These are phyloP conservation scores for Blastobotrys mokoenaii DNA, from an alignment of 805 yeast genomes.

Conservation along the genomic window DNA sequence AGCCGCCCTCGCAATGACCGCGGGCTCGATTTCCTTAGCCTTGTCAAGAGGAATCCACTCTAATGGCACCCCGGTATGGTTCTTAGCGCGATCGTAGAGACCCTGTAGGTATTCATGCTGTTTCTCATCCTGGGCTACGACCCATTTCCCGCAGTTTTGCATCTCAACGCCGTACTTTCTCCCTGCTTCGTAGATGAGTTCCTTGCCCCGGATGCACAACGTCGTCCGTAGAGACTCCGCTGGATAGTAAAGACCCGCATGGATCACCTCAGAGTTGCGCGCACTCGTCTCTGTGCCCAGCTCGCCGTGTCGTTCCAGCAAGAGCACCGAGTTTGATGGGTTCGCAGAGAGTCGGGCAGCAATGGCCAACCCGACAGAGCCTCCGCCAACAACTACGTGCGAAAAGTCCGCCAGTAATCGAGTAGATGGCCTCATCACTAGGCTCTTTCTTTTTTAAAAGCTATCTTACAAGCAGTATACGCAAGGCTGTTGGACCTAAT, in stretches of 20 bases:
- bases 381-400: conserved; percentile 75
- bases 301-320: conserved; percentile 59
- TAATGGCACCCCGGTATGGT: conserved; percentile 47
- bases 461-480: background rate
- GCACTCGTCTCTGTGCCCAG: conserved; percentile 78
- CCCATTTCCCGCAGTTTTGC: conserved; percentile 64
- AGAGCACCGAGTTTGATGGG: conserved; percentile 43
- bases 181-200: conserved; percentile 47
- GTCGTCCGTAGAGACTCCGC: conserved; percentile 53
- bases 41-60: conserved; percentile 40
- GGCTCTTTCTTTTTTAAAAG: background rate
- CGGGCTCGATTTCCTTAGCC: conserved; percentile 52
- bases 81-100: conserved; percentile 41
- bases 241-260: conserved; percentile 84
- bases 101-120: conserved; percentile 53
- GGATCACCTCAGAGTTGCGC: conserved; percentile 89
- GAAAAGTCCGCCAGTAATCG: conserved; percentile 40
- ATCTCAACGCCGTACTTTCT: conserved; percentile 46
- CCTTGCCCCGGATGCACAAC: conserved; percentile 69
- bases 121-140: conserved; percentile 67
- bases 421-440: background rate
- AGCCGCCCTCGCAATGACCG: conserved; percentile 53
- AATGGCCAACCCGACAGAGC: conserved; percentile 74
- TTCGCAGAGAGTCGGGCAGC: conserved; percentile 55
- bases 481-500: background rate